These are phyloP conservation scores for Sisymbrium altissimum DNA, from an alignment of 345 rosid genomes.

Conservation along the genomic window DNA sequence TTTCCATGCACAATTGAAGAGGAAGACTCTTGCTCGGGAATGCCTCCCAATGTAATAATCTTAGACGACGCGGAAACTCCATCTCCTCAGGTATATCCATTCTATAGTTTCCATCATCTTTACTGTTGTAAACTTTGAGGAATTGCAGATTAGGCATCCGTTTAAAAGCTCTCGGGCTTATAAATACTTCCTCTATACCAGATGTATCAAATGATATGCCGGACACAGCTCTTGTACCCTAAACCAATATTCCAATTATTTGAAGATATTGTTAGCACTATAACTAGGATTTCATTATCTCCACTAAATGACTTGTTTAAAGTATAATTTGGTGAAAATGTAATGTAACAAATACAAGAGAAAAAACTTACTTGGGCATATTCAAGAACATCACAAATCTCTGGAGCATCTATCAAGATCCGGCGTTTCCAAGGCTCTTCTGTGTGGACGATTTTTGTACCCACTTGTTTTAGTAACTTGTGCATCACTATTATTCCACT, in stretches of 20 bases:
- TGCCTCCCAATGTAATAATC: constrained; percentile 19
- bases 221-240: constrained; percentile 10
- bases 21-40: constrained; percentile 27
- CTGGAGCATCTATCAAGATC: constrained; percentile 12
- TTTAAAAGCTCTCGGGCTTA: not conserved
- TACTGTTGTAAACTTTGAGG: not conserved
- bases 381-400: constrained; percentile 21
- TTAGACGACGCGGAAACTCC: not conserved
- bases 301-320: not conserved
- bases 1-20: not conserved
- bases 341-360: not conserved
- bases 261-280: no score
- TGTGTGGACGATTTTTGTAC: not conserved
- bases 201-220: constrained; percentile 22
- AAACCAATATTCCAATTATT: not conserved
- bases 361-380: constrained; percentile 1
- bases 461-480: constrained; percentile 33
- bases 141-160: constrained; percentile 29
- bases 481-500: constrained; percentile 13
- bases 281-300: no score
- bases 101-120: not conserved
- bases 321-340: not conserved
- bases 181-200: not conserved
- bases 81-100: not conserved
- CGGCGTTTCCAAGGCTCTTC: constrained; percentile 19